Base-by-base conservation (phyloP, 2,329 filamentous ascomycete species). In the Fusarium haematococcum region DNA sequence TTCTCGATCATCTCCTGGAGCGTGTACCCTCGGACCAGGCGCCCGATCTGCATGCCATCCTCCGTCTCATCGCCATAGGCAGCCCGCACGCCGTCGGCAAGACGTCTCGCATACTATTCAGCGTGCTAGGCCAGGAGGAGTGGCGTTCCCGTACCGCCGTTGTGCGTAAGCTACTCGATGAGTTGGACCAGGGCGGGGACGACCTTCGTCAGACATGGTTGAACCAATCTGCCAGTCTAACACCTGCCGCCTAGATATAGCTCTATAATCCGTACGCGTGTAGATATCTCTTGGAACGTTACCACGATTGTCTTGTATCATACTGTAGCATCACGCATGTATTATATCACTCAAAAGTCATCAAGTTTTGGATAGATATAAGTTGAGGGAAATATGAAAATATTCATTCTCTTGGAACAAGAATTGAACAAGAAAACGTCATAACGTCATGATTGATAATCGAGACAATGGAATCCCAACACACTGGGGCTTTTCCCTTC, bases 81-180 rank as follows among this genome's bases (percentile, higher is more conserved):
- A 77, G 75, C 25, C 68, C 76, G 16, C 72, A 80, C 9, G 79
- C 80, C 16, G 75, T 76, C 73, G 79, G 54, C 75, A 81, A 75
- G 76, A 75, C 76, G 74, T 80, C 67, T 52, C 79, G 32, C 63
- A 73, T 79, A 11, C 75, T 84, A 65, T 78, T 85, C 35, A 69
- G 70, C 20, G 70, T 84, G n/a, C 67, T 85, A 1, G 83, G 83
- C 6, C 77, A 78, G 39, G 76, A 83, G 2, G 83, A 85, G 69
- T 83, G 82, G 82, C 68, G 59, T 9, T 48, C 68, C 52, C 79
- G 83, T 5, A 70, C 80, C 5, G 62, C 59, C 8, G 58, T 76
- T 25, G 77, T 83, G 4, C 72, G 69, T 10, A 62, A 39, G 4
- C 39, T 81, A 30, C 48, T 79, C 5, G 41, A 68, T 14, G 73